These are phyloP conservation scores for Nemania sp. DNA, from an alignment of 2,329 filamentous ascomycete species.

Conservation along the genomic window DNA sequence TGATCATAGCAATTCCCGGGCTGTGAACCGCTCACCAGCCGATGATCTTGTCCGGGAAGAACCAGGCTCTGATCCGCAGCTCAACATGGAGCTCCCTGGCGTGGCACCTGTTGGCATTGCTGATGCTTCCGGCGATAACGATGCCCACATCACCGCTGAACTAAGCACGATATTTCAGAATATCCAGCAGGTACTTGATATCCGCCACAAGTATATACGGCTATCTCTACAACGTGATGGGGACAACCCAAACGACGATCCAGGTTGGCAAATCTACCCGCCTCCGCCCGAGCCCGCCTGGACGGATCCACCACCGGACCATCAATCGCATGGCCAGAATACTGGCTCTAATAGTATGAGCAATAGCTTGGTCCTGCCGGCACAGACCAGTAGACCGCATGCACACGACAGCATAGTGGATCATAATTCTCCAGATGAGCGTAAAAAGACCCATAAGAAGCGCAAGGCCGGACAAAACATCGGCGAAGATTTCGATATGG, in stretches of 20 bases:
- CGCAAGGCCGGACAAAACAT: conserved; percentile 91
- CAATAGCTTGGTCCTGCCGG: conserved; percentile 59
- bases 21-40: conserved; percentile 34
- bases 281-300: conserved; percentile 92
- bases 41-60: conserved; percentile 35
- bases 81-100: conserved; percentile 61
- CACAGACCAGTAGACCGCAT: conserved; percentile 49
- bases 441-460: conserved; percentile 65
- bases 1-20: conserved; percentile 35
- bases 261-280: conserved; percentile 89
- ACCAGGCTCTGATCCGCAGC: conserved; percentile 38
- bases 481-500: conserved; percentile 89
- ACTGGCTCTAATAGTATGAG: conserved; percentile 59
- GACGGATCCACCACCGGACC: conserved; percentile 66
- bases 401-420: conserved; percentile 35
- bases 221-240: conserved; percentile 83
- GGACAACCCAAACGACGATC: conserved; percentile 89
- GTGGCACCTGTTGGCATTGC: conserved; percentile 72
- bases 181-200: conserved; percentile 88
- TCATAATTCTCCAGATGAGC: conserved; percentile 52
- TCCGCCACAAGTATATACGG: conserved; percentile 88
- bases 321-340: conserved; percentile 52
- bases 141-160: conserved; percentile 85
- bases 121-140: conserved; percentile 75
- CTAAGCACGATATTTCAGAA: conserved; percentile 88